Percentiles rank a stretch among this genome's conserved stretches.
Evolutionary conservation across 1,139 yeast genomes (phyloP).

Genomic region (Candida glucosophila): DNA sequence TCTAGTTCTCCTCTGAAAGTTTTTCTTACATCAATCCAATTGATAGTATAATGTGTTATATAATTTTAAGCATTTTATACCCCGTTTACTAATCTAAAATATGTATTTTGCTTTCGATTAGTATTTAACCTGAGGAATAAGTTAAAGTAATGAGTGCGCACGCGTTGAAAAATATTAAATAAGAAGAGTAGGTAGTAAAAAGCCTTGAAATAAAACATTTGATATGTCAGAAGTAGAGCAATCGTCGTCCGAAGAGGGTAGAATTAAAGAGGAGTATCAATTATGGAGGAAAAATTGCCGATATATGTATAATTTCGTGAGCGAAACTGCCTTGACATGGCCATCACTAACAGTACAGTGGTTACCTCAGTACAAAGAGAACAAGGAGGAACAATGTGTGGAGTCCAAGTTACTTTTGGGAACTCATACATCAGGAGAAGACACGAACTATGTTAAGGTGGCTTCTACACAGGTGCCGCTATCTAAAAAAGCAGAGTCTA

Average conservation of each 20-base stretch:
- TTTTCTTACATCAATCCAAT: too few relatives aligned
- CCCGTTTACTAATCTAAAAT: too few relatives aligned
- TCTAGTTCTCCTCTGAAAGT: too few relatives aligned
- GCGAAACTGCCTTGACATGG: constrained; percentile 74
- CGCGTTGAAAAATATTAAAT: too few relatives aligned
- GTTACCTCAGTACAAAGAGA: constrained; percentile 42
- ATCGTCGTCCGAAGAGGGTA: constrained; percentile 24
- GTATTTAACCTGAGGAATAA: too few relatives aligned
- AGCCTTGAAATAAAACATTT: too few relatives aligned
- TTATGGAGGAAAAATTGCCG: constrained; percentile 76
- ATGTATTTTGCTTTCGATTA: too few relatives aligned
- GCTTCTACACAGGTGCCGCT: constrained; percentile 67
- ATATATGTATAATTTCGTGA: constrained; percentile 71
- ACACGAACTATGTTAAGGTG: constrained; percentile 66
- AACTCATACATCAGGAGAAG: constrained; percentile 81
- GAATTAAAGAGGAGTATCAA: constrained; percentile 62
- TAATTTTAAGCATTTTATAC: too few relatives aligned
- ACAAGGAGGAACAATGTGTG: constrained; percentile 25
- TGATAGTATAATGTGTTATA: too few relatives aligned
- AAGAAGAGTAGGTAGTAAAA: too few relatives aligned
- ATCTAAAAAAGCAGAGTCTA: constrained; percentile 6
- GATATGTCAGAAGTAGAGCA: too few relatives aligned
- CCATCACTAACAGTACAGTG: constrained; percentile 75
- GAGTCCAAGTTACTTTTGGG: constrained; percentile 55
- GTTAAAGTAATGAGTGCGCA: too few relatives aligned